Conservation (phyloP, 371 early-diverging fungal genomes). For the Apophysomyces sp. region DNA sequence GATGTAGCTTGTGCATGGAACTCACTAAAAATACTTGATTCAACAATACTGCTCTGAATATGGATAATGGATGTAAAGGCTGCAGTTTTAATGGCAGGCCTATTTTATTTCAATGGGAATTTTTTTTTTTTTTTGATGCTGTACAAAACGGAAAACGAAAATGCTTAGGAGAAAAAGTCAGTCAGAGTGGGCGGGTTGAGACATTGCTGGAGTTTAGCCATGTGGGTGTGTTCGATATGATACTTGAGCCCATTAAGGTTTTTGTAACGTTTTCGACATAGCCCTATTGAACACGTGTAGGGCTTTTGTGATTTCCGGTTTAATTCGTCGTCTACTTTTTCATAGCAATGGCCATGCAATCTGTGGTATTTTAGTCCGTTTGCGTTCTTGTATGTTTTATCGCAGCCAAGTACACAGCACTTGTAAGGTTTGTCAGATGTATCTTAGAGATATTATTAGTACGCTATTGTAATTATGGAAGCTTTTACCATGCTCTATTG, state of each 20-base stretch:
- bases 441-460: not conserved
- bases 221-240: slow-evolving; percentile 73
- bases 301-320: slow-evolving; percentile 61
- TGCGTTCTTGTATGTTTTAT: slow-evolving; percentile 91
- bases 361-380: slow-evolving; percentile 95
- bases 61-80: no score
- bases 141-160: no score
- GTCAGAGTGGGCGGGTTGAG: not conserved
- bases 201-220: not conserved
- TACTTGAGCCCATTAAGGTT: slow-evolving; percentile 96
- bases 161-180: not conserved
- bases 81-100: no score
- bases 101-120: no score
- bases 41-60: no score
- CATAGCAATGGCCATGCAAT: slow-evolving; percentile 68
- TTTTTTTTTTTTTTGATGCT: no score
- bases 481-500: not conserved
- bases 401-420: slow-evolving; percentile 79
- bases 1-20: no score
- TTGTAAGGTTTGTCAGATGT: slow-evolving; percentile 61
- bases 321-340: slow-evolving; percentile 28
- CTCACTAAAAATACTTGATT: no score
- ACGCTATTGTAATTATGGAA: not conserved
- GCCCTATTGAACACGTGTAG: slow-evolving; percentile 75
- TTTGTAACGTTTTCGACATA: slow-evolving; percentile 92